Conservation (phyloP, 352 stramenopile genomes). For the Globisporangium parvum region DNA sequence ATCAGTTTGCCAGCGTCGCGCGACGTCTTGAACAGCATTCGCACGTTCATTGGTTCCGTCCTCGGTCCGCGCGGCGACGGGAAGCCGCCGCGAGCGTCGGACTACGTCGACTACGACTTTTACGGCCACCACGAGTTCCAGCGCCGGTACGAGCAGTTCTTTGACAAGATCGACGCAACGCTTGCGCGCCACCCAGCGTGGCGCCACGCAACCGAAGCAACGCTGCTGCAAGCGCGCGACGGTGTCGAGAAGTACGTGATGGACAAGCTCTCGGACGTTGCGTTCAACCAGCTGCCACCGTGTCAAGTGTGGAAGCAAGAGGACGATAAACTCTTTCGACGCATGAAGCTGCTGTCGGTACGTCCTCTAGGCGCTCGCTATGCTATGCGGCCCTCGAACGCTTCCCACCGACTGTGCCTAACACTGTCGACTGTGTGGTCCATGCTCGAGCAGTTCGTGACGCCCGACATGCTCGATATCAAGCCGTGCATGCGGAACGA, state of each 20-base stretch:
- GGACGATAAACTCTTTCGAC: slow-evolving; percentile 56
- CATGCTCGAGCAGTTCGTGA: slow-evolving; percentile 46
- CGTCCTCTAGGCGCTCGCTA: slow-evolving; percentile 1
- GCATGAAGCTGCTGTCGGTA: slow-evolving; percentile 84
- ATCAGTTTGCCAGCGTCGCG: slow-evolving; percentile 65
- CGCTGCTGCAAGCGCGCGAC: slow-evolving; percentile 61
- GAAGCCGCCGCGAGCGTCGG: slow-evolving; percentile 46
- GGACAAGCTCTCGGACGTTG: slow-evolving; percentile 80
- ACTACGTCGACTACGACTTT: slow-evolving; percentile 81
- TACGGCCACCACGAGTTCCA: slow-evolving; percentile 69
- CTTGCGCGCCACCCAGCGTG: slow-evolving; percentile 52
- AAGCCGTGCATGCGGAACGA: slow-evolving; percentile 88
- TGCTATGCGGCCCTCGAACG: too few relatives aligned
- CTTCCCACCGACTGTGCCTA: too few relatives aligned
- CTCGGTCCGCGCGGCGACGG: slow-evolving; percentile 72
- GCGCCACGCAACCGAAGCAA: slow-evolving; percentile 57
- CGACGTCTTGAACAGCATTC: slow-evolving; percentile 68
- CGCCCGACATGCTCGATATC: slow-evolving; percentile 87
- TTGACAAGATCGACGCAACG: slow-evolving; percentile 61
- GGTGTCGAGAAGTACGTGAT: slow-evolving; percentile 91
- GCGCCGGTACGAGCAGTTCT: slow-evolving; percentile 63
- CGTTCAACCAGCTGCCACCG: slow-evolving; percentile 63
- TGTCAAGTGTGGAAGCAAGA: slow-evolving; percentile 68
- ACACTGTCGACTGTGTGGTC: background rate
- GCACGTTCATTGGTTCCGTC: slow-evolving; percentile 72